phyloP scores from a whole-genome alignment of 805 yeast species.

The Ogataea allantospora region DNA sequence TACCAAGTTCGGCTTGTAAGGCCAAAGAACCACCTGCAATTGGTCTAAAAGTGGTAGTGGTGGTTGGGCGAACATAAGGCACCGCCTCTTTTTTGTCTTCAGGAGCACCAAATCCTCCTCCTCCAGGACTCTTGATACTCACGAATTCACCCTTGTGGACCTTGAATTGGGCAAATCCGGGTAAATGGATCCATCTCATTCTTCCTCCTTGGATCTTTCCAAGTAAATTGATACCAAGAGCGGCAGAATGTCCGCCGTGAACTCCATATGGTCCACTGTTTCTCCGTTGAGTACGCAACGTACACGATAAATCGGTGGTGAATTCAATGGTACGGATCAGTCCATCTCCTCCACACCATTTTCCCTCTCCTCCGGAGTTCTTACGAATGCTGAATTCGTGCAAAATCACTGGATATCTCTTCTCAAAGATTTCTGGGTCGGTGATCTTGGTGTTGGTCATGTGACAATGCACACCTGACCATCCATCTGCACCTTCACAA shows the following conservation, averaged over 20 bases:
- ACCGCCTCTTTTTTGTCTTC: conserved; percentile 26
- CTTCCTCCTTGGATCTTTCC: conserved; percentile 32
- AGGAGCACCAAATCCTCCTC: conserved; percentile 45
- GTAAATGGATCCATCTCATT: conserved; percentile 34
- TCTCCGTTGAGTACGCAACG: conserved; percentile 51
- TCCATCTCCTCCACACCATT: conserved; percentile 50
- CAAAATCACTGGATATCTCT: conserved; percentile 49
- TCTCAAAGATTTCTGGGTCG: conserved; percentile 52
- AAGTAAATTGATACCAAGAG: conserved; percentile 41
- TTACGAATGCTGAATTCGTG: conserved; percentile 42
- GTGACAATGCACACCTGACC: conserved; percentile 49
- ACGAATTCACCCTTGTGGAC: conserved; percentile 39
- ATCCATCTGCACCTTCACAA: conserved; percentile 36
- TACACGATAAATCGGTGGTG: conserved; percentile 39
- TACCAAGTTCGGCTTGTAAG: conserved; percentile 16
- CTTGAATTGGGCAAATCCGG: conserved; percentile 40
- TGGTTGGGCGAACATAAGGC: conserved; percentile 30
- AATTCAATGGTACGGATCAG: conserved; percentile 47
- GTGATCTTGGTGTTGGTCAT: conserved; percentile 56
- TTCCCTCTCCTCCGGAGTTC: conserved; percentile 50
- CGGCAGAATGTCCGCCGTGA: conserved; percentile 50
- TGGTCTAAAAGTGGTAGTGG: conserved; percentile 12
- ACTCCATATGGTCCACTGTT: conserved; percentile 53
- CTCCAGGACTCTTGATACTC: conserved; percentile 42
- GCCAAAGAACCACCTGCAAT: conserved; percentile 25